phyloP scores from a whole-genome alignment of 352 stramenopile genomes.

The Phytopythium mirpurense region DNA sequence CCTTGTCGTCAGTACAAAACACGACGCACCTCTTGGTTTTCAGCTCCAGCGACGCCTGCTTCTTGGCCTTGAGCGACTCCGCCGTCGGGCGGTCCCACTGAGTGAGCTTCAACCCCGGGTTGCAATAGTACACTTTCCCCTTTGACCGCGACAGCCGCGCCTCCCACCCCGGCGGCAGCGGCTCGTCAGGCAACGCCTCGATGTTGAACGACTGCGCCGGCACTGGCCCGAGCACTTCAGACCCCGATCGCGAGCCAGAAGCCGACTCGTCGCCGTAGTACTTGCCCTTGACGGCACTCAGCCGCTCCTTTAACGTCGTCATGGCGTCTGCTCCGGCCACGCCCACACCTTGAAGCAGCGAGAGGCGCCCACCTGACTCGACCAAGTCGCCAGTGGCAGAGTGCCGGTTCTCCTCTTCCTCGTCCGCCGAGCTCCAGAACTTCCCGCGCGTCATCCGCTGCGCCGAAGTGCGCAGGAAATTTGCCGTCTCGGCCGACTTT shows the following conservation, averaged over 20 bases:
- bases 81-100: slow-evolving; percentile 82
- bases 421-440: slow-evolving; percentile 44
- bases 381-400: slow-evolving; percentile 36
- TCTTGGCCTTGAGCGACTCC: slow-evolving; percentile 55
- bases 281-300: slow-evolving; percentile 77
- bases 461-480: slow-evolving; percentile 74
- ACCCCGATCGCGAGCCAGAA: slow-evolving; percentile 4
- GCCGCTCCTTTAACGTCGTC: slow-evolving; percentile 63
- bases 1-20: too few relatives aligned
- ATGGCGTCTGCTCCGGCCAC: slow-evolving; percentile 52
- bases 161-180: slow-evolving; percentile 74
- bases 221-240: slow-evolving; percentile 2
- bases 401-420: slow-evolving; percentile 40
- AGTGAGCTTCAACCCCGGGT: slow-evolving; percentile 62
- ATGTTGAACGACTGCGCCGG: slow-evolving; percentile 56
- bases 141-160: slow-evolving; percentile 78
- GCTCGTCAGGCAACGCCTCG: slow-evolving; percentile 45
- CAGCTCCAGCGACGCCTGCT: slow-evolving; percentile 37
- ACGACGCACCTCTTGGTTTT: slow-evolving; percentile 23
- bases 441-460: slow-evolving; percentile 56
- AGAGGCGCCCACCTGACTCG: slow-evolving; percentile 43
- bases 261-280: slow-evolving; percentile 55
- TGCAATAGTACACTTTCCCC: slow-evolving; percentile 84
- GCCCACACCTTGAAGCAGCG: slow-evolving; percentile 63
- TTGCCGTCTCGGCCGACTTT: slow-evolving; percentile 66